phyloP scores from a whole-genome alignment of 2,329 filamentous ascomycete genomes.

The Aspergillus pseudotamarii region DNA sequence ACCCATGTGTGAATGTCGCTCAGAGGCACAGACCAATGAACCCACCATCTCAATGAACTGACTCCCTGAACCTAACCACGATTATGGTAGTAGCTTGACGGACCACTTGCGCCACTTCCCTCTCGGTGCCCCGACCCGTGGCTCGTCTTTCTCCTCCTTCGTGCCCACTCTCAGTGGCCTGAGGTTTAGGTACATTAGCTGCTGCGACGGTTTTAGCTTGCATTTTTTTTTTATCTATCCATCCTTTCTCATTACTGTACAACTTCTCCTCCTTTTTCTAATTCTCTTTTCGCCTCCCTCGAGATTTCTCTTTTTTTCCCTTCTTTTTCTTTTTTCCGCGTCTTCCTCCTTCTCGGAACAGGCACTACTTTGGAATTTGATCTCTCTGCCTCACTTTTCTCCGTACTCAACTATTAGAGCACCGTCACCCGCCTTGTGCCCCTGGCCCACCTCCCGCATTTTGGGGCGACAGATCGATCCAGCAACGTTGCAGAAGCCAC shows the following conservation, averaged over 20 bases:
- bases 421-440: conserved; percentile 1
- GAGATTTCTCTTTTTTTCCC: conserved; percentile 6
- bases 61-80: conserved; percentile 8
- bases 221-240: conserved; percentile 12
- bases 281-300: conserved; percentile 18
- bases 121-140: conserved; percentile 28
- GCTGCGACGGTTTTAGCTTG: conserved; percentile 19
- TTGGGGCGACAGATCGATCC: conserved; percentile 11
- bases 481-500: conserved; percentile 23
- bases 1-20: neutral
- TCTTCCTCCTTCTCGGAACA: conserved; percentile 13
- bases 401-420: neutral
- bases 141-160: conserved; percentile 24
- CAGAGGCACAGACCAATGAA: neutral
- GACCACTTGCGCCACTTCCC: conserved; percentile 27
- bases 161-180: conserved; percentile 20
- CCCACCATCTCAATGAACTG: conserved; percentile 4
- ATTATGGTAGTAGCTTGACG: conserved; percentile 13
- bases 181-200: conserved; percentile 22
- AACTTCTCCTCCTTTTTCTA: conserved; percentile 14
- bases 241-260: conserved; percentile 6
- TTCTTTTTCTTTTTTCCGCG: conserved; percentile 18
- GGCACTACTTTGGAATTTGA: conserved; percentile 7
- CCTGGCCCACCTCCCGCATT: conserved; percentile 11
- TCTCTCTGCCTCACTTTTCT: conserved; percentile 3